Percentiles rank a stretch among this genome's conserved stretches.
Conservation (phyloP, 2,329 filamentous ascomycete species). For the Fusarium armeniacum region DNA sequence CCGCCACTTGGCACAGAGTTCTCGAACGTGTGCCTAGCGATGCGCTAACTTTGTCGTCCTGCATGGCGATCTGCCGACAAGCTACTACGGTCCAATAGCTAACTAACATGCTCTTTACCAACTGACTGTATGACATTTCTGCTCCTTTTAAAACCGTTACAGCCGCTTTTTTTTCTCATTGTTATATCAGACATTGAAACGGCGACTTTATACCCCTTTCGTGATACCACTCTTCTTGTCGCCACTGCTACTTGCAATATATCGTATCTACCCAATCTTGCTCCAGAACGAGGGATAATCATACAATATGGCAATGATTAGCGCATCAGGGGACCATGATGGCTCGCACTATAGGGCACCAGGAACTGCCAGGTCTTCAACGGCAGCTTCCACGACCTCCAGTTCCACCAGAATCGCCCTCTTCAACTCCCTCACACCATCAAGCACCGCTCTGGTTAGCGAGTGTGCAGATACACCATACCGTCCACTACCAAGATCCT, state of each 20-base stretch:
- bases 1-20: conserved; percentile 33
- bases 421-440: conserved; percentile 36
- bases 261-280: not conserved
- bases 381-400: conserved; percentile 34
- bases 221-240: conserved; percentile 9
- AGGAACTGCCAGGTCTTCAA: conserved; percentile 34
- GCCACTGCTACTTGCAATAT: not conserved
- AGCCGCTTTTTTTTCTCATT: conserved; percentile 2
- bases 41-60: conserved; percentile 24
- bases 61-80: conserved; percentile 35
- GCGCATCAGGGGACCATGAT: conserved; percentile 24
- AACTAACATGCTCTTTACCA: conserved; percentile 16
- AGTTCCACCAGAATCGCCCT: conserved; percentile 37
- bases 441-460: conserved; percentile 40
- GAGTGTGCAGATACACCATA: conserved; percentile 35
- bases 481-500: conserved; percentile 24
- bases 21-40: conserved; percentile 21
- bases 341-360: conserved; percentile 25
- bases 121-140: conserved; percentile 22
- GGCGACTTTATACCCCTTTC: conserved; percentile 13
- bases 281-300: conserved; percentile 5
- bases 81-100: not conserved
- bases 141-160: conserved; percentile 16
- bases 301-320: conserved; percentile 24
- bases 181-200: conserved; percentile 9